These are phyloP conservation scores for Phytophthora chlamydospora DNA, from an alignment of 352 stramenopile genomes.

Conservation along the genomic window DNA sequence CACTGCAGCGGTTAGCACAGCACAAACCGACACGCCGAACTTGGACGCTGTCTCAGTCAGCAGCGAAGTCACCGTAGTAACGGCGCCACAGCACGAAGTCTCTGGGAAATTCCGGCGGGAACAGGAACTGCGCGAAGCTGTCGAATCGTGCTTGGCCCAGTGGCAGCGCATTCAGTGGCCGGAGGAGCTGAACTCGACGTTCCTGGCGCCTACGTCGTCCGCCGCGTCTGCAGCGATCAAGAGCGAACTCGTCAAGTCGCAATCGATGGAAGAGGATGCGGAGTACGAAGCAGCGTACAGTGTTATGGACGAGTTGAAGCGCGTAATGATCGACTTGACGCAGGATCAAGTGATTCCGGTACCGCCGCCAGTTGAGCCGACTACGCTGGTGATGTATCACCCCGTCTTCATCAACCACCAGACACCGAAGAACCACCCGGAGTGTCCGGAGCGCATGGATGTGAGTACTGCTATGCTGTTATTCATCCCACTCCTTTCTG, in stretches of 20 bases:
- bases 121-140: slow-evolving; percentile 52
- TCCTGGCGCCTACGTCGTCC: slow-evolving; percentile 36
- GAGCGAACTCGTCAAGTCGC: slow-evolving; percentile 28
- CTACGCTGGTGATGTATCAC: slow-evolving; percentile 83
- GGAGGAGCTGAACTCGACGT: slow-evolving; percentile 54
- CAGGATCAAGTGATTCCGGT: slow-evolving; percentile 51
- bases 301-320: slow-evolving; percentile 79
- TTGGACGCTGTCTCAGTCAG: neutral
- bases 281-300: slow-evolving; percentile 19
- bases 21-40: slow-evolving; percentile 6
- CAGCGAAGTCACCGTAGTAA: slow-evolving; percentile 31
- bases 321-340: slow-evolving; percentile 80
- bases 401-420: slow-evolving; percentile 86
- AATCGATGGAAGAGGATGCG: slow-evolving; percentile 25
- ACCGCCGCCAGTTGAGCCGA: slow-evolving; percentile 36
- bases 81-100: slow-evolving; percentile 17
- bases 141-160: slow-evolving; percentile 57
- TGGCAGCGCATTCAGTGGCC: slow-evolving; percentile 79
- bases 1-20: neutral
- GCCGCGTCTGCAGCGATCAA: slow-evolving; percentile 33
- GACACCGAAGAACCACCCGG: slow-evolving; percentile 81
- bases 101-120: slow-evolving; percentile 50
- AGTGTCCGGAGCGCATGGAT: slow-evolving; percentile 83
- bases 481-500: slow-evolving; percentile 3
- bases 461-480: slow-evolving; percentile 43